Percentiles rank a stretch among this genome's conserved stretches.
phyloP scores from a whole-genome alignment of 2,329 filamentous ascomycete species.

The Fusarium sp. region DNA sequence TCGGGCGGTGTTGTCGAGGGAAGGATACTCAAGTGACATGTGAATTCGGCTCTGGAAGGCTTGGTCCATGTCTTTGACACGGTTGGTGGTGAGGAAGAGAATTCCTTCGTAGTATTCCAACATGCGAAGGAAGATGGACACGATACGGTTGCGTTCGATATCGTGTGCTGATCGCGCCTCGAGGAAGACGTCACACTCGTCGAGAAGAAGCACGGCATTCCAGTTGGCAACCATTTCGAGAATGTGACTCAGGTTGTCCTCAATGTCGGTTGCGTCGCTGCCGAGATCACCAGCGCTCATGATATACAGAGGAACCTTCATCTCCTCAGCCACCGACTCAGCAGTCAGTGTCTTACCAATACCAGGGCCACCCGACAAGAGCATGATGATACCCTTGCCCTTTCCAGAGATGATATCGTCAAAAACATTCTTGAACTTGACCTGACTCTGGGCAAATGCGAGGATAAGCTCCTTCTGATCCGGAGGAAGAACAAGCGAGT shows the following conservation, averaged over 20 bases:
- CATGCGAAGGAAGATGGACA: conserved; percentile 55
- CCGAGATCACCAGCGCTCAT: conserved; percentile 76
- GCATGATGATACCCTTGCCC: conserved; percentile 61
- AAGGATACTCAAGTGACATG: conserved; percentile 59
- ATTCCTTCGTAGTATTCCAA: conserved; percentile 62
- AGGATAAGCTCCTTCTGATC: conserved; percentile 64
- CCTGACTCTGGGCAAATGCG: conserved; percentile 61
- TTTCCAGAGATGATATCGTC: conserved; percentile 66
- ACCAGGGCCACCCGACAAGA: conserved; percentile 60
- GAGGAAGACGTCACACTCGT: conserved; percentile 58
- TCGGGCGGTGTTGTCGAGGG: conserved; percentile 52
- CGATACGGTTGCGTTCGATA: conserved; percentile 49
- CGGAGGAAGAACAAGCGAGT: conserved; percentile 59
- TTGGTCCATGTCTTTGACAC: conserved; percentile 56
- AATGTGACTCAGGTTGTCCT: conserved; percentile 63
- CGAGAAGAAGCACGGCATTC: conserved; percentile 53
- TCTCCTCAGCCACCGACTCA: conserved; percentile 61
- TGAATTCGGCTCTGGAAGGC: conserved; percentile 62
- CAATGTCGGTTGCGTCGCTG: conserved; percentile 71
- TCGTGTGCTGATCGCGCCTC: conserved; percentile 50
- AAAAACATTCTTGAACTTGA: conserved; percentile 55
- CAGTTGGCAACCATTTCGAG: conserved; percentile 74
- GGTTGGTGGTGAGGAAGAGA: conserved; percentile 62
- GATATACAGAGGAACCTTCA: conserved; percentile 61
- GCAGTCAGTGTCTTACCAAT: conserved; percentile 63